A percentile compares a stretch with the other conserved stretches of the same genome.
Conservation (phyloP, 257 asterid genomes). For the Henckelia pumila region DNA sequence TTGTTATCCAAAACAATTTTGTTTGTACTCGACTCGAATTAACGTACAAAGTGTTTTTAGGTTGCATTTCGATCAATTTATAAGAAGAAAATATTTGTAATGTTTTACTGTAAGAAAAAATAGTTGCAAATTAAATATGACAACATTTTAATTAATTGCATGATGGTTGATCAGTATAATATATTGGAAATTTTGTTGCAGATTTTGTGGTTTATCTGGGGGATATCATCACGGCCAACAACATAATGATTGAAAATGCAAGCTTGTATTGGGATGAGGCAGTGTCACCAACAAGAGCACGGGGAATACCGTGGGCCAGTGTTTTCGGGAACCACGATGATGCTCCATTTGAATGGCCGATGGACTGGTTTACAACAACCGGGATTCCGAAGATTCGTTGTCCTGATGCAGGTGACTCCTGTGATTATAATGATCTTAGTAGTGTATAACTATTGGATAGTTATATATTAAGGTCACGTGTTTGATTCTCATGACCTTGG, state of each 20-base stretch:
- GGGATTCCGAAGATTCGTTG: conserved; percentile 64
- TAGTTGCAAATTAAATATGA: too few species aligned
- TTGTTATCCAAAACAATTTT: not conserved
- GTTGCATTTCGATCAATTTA: too few species aligned
- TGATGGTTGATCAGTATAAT: not conserved
- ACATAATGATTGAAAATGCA: conserved; percentile 59
- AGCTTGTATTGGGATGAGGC: conserved; percentile 86
- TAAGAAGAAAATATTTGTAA: too few species aligned
- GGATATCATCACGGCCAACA: conserved; percentile 84
- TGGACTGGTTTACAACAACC: conserved; percentile 76
- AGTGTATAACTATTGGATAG: too few species aligned
- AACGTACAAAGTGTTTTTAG: too few species aligned
- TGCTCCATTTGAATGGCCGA: conserved; percentile 83
- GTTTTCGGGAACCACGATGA: conserved; percentile 94
- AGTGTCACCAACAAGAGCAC: conserved; percentile 59
- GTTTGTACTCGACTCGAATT: too few species aligned
- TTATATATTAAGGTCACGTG: too few species aligned
- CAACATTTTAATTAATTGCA: not conserved
- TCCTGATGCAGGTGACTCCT: conserved; percentile 36
- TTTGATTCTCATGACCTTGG: too few species aligned
- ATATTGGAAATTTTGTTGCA: conserved; percentile 29
- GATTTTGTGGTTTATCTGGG: conserved; percentile 90
- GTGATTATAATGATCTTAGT: not conserved
- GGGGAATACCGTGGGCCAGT: conserved; percentile 74
- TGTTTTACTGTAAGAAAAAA: too few species aligned